Base-by-base conservation (phyloP, 495 filamentous ascomycete genomes). In the Penicillium desertorum region DNA sequence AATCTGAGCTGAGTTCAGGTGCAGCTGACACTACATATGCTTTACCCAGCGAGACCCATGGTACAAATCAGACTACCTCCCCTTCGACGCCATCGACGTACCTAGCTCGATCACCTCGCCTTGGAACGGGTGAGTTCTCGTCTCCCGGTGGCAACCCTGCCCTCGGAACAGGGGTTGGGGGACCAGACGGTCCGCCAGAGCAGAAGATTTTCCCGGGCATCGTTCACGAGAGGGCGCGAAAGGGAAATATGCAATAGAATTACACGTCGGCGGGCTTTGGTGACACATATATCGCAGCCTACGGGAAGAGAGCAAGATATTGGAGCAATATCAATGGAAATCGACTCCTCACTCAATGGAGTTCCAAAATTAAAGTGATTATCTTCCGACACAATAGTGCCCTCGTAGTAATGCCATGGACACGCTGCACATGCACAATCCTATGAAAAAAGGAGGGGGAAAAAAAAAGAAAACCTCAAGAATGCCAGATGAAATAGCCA, bases 171-270 rank as follows among this genome's bases (percentile, higher is more conserved):
- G 53, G 66, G 67, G 62, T 64, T 47, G 60, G 72, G 52, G 51
- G 69, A 11, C 64, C 86, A 58, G 73, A 85, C 25, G 79, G 73
- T 12, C 75, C 79, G 0, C 79, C 79, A 22, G 84, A 89, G 64
- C 86, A 87, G 36, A 80, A 82, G 58, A 88, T 89, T 43, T 88
- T 89, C 68, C 88, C 88, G 0, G 87, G 88, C 3, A 78, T 89
- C 47, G 79, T 90, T 22, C 82, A 86, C 63, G 79, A 85, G 50
- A 79, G 77, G 52, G 79, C 78, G 37, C 74, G 81, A 48, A 74
- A 74, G 48, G 71, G 74, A 45, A 87, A 80, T 67, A 52, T 70
- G 37, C 64, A 50, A 52, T 62, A 51, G 10, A 14, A 10, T 17
- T 25, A 16, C 22, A 25, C 45, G 22, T 4, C 12, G 5, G 22